A percentile compares a stretch with the other conserved stretches of the same genome.
These are phyloP conservation scores for Fomitopsis betulina DNA, from an alignment of 1,284 basidiomycete genomes.

Conservation along the genomic window DNA sequence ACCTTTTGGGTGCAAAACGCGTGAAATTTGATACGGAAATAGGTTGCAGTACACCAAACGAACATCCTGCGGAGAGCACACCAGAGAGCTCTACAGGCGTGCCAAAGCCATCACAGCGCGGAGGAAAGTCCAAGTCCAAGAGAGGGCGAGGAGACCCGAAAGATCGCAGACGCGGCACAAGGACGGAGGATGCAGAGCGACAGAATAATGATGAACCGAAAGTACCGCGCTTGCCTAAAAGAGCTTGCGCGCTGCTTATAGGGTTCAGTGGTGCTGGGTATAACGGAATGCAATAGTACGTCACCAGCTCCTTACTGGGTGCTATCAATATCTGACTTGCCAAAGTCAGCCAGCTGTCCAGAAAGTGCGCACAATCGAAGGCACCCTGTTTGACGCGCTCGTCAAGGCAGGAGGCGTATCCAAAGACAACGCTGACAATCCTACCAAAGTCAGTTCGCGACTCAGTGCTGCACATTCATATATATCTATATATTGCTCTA, in stretches of 20 bases:
- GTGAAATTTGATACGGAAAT: constrained; percentile 2
- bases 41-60: neutral
- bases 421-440: constrained; percentile 88
- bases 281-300: constrained; percentile 95
- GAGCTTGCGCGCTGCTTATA: constrained; percentile 67
- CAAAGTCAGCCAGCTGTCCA: constrained; percentile 43
- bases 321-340: neutral
- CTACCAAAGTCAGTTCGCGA: constrained; percentile 63
- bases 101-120: neutral
- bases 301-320: constrained; percentile 11
- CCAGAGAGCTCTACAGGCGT: neutral
- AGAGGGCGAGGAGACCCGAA: constrained; percentile 15
- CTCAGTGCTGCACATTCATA: neutral
- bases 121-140: constrained; percentile 3
- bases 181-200: constrained; percentile 26
- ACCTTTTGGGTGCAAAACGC: constrained; percentile 10
- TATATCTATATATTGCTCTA: neutral
- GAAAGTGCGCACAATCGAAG: constrained; percentile 83
- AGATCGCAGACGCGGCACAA: constrained; percentile 27
- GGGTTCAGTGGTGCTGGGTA: constrained; percentile 83
- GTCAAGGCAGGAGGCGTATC: constrained; percentile 90
- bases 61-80: neutral
- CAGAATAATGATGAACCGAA: constrained; percentile 26
- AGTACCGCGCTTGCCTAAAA: constrained; percentile 61
- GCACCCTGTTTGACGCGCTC: constrained; percentile 84